These are phyloP conservation scores for Drosera capensis DNA, from an alignment of 148 eudicot genomes.

Conservation along the genomic window DNA sequence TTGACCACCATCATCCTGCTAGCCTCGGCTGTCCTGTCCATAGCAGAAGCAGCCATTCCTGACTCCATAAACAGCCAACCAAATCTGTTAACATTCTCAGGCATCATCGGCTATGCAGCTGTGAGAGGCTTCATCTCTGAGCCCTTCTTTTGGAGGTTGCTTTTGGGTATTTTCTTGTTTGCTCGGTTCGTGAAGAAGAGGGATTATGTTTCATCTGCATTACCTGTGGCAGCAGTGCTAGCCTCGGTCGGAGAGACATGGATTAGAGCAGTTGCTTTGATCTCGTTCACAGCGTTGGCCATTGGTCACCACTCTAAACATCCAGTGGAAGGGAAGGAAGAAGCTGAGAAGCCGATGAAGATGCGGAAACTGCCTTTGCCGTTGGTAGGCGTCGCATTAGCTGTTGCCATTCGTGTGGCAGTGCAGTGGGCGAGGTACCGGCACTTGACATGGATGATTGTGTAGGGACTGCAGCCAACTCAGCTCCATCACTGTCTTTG, in stretches of 20 bases:
- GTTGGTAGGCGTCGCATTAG: constrained; percentile 51
- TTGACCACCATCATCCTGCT: constrained; percentile 39
- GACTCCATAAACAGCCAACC: constrained; percentile 52
- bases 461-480: constrained; percentile 7
- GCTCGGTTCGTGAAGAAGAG: constrained; percentile 46
- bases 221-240: constrained; percentile 59
- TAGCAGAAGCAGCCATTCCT: constrained; percentile 54
- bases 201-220: constrained; percentile 54
- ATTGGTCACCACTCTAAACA: constrained; percentile 28
- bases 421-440: constrained; percentile 78
- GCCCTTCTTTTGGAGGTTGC: constrained; percentile 47
- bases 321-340: constrained; percentile 14
- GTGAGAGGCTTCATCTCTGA: constrained; percentile 50
- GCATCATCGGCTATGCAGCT: constrained; percentile 53
- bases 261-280: constrained; percentile 46
- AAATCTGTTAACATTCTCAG: constrained; percentile 45
- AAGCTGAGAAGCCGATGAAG: constrained; percentile 9
- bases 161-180: constrained; percentile 42
- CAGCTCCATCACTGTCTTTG: background rate
- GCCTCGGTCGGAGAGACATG: constrained; percentile 90
- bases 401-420: constrained; percentile 51
- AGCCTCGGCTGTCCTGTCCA: constrained; percentile 45
- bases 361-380: constrained; percentile 45
- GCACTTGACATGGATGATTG: constrained; percentile 80
- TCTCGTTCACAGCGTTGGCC: constrained; percentile 43